Base-by-base conservation (phyloP, 148 eudicot species). In the Rhododendron molle region DNA sequence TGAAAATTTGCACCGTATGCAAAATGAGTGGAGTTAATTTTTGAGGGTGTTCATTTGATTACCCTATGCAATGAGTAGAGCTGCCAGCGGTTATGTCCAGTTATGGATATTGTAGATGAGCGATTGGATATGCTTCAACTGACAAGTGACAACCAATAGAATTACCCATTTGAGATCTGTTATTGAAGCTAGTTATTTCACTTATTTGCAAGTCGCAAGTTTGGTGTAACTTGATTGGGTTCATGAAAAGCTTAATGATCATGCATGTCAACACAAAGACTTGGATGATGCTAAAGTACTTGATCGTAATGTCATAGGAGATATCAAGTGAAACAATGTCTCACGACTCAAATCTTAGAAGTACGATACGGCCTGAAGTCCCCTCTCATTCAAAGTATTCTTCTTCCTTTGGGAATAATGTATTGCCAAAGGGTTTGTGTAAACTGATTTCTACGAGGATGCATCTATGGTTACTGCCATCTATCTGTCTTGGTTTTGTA, bases 231-330 rank as follows among this genome's bases (percentile, higher is more conserved):
- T 26, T 78, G 81, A 49, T 78, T 50, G 40, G 56, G 52, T 50
- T 80, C 62, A 30, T 26, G 82, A 49, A 80, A 80, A 78, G 58
- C 10, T 78, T 78, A 47, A 46, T 78, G 38, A 78, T 47, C 36
- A 3, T 46, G 60, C 36, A 49, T 78, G 58, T 47, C 58, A 47
- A 78, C 60, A 46, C 71, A 10, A 47, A 3, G 40, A 18, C 40
- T 26, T 47, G 11, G 62, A 49, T 11, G 23, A 30, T 49, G 62
- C 32, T 47, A 50, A 28, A 26, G 34, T 30, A 71, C 76, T 71
- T 71, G 76, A 13, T 11, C 15, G 2, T 69, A 69, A 69, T 69
- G 36, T 36, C 32, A 11, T 69, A 28, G 73, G 34, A 69, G 15
- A 71, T 71, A 71, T 71, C 38, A 14, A 52, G 10, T 52, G 83